Conservation (phyloP, 225 moss, liverwort and hornwort genomes). For the Pseudoscleropodium purum region DNA sequence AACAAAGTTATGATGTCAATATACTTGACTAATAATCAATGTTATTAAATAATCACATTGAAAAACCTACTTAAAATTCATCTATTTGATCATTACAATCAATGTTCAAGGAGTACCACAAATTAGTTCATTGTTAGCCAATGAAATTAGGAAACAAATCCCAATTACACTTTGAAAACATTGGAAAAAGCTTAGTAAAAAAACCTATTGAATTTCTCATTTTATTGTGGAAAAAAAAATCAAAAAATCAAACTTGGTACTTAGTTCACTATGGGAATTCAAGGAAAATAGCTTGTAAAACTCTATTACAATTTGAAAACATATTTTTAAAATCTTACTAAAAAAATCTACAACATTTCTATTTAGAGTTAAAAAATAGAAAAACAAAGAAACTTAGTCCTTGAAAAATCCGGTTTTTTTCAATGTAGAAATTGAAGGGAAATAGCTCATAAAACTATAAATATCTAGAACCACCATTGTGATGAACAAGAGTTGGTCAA, state of each 20-base stretch:
- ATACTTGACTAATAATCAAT: no score
- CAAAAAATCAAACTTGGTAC: rapidly evolving
- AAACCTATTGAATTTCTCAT: neutral
- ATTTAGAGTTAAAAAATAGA: neutral
- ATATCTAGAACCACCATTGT: no score
- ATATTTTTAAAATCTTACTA: rapidly evolving
- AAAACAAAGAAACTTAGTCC: neutral
- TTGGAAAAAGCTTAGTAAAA: rapidly evolving
- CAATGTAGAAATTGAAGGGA: neutral
- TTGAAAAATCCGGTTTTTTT: neutral
- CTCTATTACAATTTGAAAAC: no score
- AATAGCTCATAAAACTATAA: neutral
- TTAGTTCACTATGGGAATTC: neutral
- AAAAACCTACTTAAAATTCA: neutral
- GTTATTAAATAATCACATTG: neutral
- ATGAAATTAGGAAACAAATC: neutral
- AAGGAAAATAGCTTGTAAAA: neutral
- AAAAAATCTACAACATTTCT: neutral
- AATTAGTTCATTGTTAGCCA: neutral
- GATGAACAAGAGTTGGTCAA: no score
- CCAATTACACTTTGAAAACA: no score
- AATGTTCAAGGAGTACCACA: rapidly evolving
- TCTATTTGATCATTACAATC: neutral
- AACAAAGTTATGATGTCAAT: neutral
- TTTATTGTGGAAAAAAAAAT: neutral